Conservation (phyloP, 176 grass and related monocot species). For the Eleusine coracana region DNA sequence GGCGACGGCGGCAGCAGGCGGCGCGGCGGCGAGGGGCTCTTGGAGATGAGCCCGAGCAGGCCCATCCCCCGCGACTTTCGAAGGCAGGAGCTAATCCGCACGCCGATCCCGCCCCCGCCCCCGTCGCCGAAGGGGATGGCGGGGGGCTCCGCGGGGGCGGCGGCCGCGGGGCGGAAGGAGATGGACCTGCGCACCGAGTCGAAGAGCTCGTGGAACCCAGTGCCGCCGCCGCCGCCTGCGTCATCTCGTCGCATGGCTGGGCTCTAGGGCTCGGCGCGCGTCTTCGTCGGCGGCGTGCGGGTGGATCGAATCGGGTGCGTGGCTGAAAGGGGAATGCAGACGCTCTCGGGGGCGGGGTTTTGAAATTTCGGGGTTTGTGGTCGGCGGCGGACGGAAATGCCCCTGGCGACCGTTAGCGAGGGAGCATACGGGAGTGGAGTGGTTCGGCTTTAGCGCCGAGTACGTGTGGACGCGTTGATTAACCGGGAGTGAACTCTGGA, state of each 20-base stretch:
- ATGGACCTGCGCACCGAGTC: slow-evolving; percentile 89
- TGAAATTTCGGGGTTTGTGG: slow-evolving; percentile 46
- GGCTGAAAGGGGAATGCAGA: slow-evolving; percentile 22
- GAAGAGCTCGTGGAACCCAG: slow-evolving; percentile 77
- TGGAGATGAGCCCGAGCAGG: slow-evolving; percentile 76
- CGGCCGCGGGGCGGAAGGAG: slow-evolving; percentile 56
- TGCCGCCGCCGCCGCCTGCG: slow-evolving; percentile 47
- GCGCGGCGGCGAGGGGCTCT: slow-evolving; percentile 62
- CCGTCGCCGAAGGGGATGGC: slow-evolving; percentile 36
- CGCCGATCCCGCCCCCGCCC: slow-evolving; percentile 46
- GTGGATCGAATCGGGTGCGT: slow-evolving; percentile 41
- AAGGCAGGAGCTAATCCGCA: slow-evolving; percentile 71
- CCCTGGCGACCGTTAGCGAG: slow-evolving; percentile 68
- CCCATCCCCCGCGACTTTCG: slow-evolving; percentile 81
- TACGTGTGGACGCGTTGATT: slow-evolving; percentile 37
- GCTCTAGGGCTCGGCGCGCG: slow-evolving; percentile 14
- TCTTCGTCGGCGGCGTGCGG: neutral
- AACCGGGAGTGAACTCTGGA: neutral
- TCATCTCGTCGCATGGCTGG: slow-evolving; percentile 64
- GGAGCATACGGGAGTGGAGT: slow-evolving; percentile 25
- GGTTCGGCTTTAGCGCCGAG: slow-evolving; percentile 20
- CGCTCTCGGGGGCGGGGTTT: slow-evolving; percentile 54
- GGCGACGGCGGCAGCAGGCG: slow-evolving; percentile 48
- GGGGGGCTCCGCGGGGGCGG: slow-evolving; percentile 27
- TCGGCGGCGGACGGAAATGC: slow-evolving; percentile 41